Evolutionary conservation across 2,329 filamentous ascomycete species (phyloP).

Genomic region (Aspergillus nomiae): DNA sequence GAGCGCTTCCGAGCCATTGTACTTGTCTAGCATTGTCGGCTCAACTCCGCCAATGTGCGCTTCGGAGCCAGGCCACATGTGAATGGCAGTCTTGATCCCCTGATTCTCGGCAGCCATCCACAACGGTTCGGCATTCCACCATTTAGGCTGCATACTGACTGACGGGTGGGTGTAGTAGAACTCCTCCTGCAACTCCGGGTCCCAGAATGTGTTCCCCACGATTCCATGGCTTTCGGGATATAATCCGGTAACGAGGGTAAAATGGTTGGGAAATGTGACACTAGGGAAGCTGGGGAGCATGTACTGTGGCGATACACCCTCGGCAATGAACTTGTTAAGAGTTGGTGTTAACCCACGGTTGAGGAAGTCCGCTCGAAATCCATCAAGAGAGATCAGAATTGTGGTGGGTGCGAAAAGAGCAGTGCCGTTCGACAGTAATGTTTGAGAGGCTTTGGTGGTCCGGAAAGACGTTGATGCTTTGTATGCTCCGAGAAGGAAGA

Average conservation of each 20-base stretch:
- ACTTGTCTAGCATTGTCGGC: conserved; percentile 81
- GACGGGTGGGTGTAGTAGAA: conserved; percentile 84
- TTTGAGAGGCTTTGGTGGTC: conserved; percentile 23
- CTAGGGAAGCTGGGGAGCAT: conserved; percentile 95
- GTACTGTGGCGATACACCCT: conserved; percentile 86
- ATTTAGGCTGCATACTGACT: conserved; percentile 78
- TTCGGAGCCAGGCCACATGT: conserved; percentile 99
- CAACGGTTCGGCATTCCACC: conserved; percentile 93
- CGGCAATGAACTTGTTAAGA: conserved; percentile 73
- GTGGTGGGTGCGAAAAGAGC: conserved; percentile 89
- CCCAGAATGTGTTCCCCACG: conserved; percentile 94
- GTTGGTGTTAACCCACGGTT: conserved; percentile 80
- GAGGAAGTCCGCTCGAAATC: conserved; percentile 93
- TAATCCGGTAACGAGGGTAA: conserved; percentile 86
- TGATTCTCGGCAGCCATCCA: conserved; percentile 91
- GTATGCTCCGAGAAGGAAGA: conserved; percentile 59
- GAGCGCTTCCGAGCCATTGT: conserved; percentile 74
- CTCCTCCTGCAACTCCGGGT: conserved; percentile 71
- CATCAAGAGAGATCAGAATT: conserved; percentile 89
- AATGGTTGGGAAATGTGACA: conserved; percentile 96
- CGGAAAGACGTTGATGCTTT: conserved; percentile 51
- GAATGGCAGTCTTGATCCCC: conserved; percentile 76
- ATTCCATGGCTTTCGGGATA: conserved; percentile 92
- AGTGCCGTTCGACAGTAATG: conserved; percentile 72
- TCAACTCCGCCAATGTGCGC: conserved; percentile 75